phyloP scores from a whole-genome alignment of 768 basidiomycete species.

The Mycena capillaripes region DNA sequence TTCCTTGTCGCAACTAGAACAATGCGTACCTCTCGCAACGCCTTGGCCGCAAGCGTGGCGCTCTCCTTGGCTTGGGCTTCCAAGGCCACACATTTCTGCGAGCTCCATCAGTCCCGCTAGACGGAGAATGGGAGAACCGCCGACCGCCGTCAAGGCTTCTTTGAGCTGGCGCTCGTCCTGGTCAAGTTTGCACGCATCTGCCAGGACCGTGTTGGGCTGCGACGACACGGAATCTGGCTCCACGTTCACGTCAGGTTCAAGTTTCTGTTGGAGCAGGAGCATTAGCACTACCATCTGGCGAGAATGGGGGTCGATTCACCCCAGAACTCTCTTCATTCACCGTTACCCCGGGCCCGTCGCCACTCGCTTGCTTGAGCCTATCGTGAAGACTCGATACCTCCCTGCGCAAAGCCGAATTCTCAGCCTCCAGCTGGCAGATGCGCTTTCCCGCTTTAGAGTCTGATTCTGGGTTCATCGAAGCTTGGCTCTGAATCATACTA shows the following conservation, averaged over 20 bases:
- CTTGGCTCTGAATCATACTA: not conserved
- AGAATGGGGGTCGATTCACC: not conserved
- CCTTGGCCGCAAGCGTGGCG: not conserved
- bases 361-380: not conserved
- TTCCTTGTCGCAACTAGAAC: not conserved
- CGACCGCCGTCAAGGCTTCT: not conserved
- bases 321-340: too few species aligned
- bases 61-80: not conserved
- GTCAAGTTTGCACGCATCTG: not conserved
- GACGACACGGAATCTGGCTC: too few species aligned
- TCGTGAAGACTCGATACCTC: not conserved
- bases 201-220: not conserved
- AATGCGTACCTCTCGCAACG: conserved; percentile 11
- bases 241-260: not conserved
- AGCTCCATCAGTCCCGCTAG: not conserved
- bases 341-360: too few species aligned
- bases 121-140: too few species aligned
- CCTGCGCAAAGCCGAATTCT: not conserved
- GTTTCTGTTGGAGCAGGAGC: not conserved
- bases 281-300: too few species aligned
- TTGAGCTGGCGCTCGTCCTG: not conserved
- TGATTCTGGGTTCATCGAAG: not conserved
- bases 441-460: not conserved
- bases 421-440: not conserved
- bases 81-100: conserved; percentile 6